Base-by-base conservation (phyloP, 208 protist species). In the Wallacemonas rigidus region DNA sequence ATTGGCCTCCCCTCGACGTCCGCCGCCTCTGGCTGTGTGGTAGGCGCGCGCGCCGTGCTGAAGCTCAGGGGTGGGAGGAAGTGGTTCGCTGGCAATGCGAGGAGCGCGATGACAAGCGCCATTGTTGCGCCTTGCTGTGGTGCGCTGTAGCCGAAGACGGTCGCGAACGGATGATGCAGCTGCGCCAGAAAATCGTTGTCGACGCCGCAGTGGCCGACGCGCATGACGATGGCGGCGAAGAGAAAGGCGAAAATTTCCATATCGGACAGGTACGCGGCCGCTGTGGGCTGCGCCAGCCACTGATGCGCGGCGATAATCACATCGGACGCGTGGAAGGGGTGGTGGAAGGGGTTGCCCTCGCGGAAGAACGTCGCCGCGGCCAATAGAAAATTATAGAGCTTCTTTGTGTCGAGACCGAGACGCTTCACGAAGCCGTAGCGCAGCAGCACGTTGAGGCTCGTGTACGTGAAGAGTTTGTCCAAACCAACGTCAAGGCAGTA, bases 171-270 rank as follows among this genome's bases (percentile, higher is more conserved):
- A 67, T 90, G 87, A n/a, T 68, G 69, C 36, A 88, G 36, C 54
- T 81, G 74, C 40, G 72, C 68, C 15, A 92, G 51, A 87, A 98
- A 77, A 85, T 90, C 71, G 91, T 98, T 92, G 51, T 80, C 80
- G n/a, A 79, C 64, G 7, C 87, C 89, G 54, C 75, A 69, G 73
- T 93, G 86, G 5, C 80, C 82, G 1, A 93, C 57, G 62, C 80
- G 76, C 74, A 86, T 78, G n/a, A 89, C 72, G 9, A 81, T 71
- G 2, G 88, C 62, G 3, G 83, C 53, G 43, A 91, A 80, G 7
- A 93, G 74, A 58, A 93, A 83, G 3, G 81, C 75, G 56, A 90
- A 84, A 4, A 88, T 54, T 75, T 93, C 88, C 67, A 70, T 45
- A 44, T 76, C 71, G n/a, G 55, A 74, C 26, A 86, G 67, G 35